Evolutionary conservation across 495 filamentous ascomycete genomes (phyloP), one percentile per base, ranked within the genome.

Genomic region (Sabuloglossum arenarium): DNA sequence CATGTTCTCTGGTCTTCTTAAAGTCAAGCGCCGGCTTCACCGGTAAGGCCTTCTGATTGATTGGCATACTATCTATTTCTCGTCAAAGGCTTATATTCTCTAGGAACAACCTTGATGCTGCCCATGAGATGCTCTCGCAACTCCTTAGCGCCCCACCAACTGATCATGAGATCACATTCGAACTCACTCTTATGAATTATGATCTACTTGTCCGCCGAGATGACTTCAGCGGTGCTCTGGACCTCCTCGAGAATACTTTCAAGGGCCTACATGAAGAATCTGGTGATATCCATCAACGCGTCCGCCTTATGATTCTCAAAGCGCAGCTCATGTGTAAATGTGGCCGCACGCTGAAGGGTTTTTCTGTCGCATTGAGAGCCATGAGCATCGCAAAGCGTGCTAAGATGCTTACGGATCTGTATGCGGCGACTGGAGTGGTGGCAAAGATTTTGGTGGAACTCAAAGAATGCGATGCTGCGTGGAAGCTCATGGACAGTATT

Each of bases 291-390:
- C 73, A 82, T 37, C 73, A 84, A 14, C 82, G 85, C 57, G 72
- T 94, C 52, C 79, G 80, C 47, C 71, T 94, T 1, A 79, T 96
- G 28, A 77, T 80, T 24, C 63, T 79, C 49, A 96, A 96, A 65
- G 85, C 82, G 0, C 72, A 76, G 11, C 74, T 95, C 11, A 81
- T 88, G 59, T 76, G 79, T 51, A 74, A 74, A 63, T 75, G 75
- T 56, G 84, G 84, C 19, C 79, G 82, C 5, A 79, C 88, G 0
- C 79, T 88, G 57, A 82, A 81, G 59, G 91, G 85, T 0, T 91
- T 96, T 63, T 87, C 84, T 3, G 72, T 94, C 19, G 82, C 81
- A 21, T 73, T 96, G 62, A 75, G 86, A 23, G 91, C 89, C 1
- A 85, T 86, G 1, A 81, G 73, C 63, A 79, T 86, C 31, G 81